Evolutionary conservation across 1,284 basidiomycete species (phyloP).

Genomic region (Puccinia triticina): DNA sequence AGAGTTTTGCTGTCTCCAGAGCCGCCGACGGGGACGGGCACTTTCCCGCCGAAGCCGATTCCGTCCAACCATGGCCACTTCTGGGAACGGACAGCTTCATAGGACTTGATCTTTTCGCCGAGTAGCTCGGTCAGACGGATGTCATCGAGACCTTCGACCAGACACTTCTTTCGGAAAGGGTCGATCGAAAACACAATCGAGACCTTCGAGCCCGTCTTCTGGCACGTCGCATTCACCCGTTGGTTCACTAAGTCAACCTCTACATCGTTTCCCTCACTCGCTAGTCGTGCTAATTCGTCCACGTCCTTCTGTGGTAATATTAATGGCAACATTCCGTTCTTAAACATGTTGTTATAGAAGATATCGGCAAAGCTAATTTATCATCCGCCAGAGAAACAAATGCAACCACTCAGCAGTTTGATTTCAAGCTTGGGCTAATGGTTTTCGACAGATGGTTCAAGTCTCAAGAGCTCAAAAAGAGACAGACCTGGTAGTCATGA

Average conservation of each 20-base stretch:
- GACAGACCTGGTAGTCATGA: slow-evolving; percentile 72
- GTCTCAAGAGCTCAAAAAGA: not conserved
- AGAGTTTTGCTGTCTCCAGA: not conserved
- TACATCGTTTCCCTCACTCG: slow-evolving; percentile 75
- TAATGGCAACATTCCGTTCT: slow-evolving; percentile 93
- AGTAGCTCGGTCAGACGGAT: slow-evolving; percentile 65
- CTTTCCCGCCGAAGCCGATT: slow-evolving; percentile 45
- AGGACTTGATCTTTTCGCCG: slow-evolving; percentile 40
- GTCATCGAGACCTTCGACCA: slow-evolving; percentile 91
- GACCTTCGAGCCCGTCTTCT: slow-evolving; percentile 61
- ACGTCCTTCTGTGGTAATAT: slow-evolving; percentile 77
- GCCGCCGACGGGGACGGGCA: slow-evolving; percentile 33
- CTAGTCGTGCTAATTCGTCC: slow-evolving; percentile 75
- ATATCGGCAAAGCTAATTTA: slow-evolving; percentile 82
- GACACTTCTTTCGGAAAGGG: slow-evolving; percentile 83
- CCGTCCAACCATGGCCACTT: slow-evolving; percentile 50
- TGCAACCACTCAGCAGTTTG: not conserved
- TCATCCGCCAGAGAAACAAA: not conserved
- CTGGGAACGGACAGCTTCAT: slow-evolving; percentile 28
- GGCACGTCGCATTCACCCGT: slow-evolving; percentile 45
- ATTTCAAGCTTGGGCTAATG: not conserved
- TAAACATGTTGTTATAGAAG: slow-evolving; percentile 88
- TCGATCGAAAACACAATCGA: slow-evolving; percentile 78
- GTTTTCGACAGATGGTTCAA: not conserved
- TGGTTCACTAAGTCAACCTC: slow-evolving; percentile 88